These are phyloP conservation scores for Trametes elegans DNA, from an alignment of 768 basidiomycete genomes.

Conservation along the genomic window DNA sequence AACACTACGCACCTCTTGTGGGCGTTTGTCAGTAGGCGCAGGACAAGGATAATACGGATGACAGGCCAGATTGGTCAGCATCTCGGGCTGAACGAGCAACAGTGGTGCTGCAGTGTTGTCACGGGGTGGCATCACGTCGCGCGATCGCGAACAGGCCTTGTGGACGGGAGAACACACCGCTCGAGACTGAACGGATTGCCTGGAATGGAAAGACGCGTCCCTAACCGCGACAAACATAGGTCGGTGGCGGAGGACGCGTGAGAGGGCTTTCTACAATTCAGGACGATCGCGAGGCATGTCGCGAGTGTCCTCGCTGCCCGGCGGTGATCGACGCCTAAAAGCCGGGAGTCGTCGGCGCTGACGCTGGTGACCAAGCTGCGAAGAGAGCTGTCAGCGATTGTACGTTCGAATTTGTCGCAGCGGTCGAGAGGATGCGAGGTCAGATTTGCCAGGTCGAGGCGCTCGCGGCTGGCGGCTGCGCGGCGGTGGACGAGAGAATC, in stretches of 20 bases:
- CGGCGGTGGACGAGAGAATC: slow-evolving; percentile 14
- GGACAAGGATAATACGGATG: background rate
- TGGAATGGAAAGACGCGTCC: background rate
- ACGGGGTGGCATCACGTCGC: no score
- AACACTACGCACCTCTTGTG: background rate
- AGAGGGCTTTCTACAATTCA: background rate
- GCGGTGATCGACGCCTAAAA: background rate
- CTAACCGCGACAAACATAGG: background rate
- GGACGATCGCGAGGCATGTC: background rate
- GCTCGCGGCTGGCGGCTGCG: background rate
- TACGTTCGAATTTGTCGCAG: background rate
- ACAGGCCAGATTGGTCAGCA: background rate
- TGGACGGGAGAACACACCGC: background rate
- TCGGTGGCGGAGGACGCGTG: background rate
- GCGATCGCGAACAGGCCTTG: background rate
- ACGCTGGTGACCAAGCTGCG: background rate
- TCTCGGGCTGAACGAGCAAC: background rate
- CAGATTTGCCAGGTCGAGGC: no score
- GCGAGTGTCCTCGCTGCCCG: background rate
- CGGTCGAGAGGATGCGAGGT: slow-evolving; percentile 1
- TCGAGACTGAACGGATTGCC: background rate
- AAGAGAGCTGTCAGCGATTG: background rate
- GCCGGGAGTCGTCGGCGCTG: background rate
- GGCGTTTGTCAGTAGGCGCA: background rate
- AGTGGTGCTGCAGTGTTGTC: background rate